Base-by-base conservation (phyloP, 2,329 filamentous ascomycete species). In the Fusarium denticulatum region DNA sequence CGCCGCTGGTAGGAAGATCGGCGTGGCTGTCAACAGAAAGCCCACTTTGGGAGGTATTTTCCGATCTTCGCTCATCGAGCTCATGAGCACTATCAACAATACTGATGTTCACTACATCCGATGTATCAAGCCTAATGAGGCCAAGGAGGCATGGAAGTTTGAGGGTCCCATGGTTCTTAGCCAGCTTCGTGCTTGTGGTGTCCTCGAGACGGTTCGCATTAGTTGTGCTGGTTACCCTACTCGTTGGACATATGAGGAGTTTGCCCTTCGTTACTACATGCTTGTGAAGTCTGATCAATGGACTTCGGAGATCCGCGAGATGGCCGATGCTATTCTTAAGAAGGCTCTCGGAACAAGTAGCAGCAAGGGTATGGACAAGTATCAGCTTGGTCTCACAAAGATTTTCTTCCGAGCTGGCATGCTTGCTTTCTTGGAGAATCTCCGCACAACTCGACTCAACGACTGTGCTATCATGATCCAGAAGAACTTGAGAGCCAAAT, bases 351-450 rank as follows among this genome's bases (percentile, higher is more conserved):
- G 94, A 64, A 91, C 93, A 70, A 91, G 90, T 76, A 94, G 88
- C 47, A 90, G 90, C 67, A 90, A 92, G 76, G 92, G 92, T 53
- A 84, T 92, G 60, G 96, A 98, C 85, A 99, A 97, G 84, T 99
- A 98, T 81, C 96, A 99, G 84, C 90, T 99, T 73, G 96, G 96
- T 85, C 87, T 98, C 75, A 98, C 96, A 59, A 99, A 99, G 86
- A 98, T 99, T 81, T 99, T 99, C 86, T 99, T 99, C 91, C 93
- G 96, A 69, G 96, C 96, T 63, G 96, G 96, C 83, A 99, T 99
- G 96, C 91, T 99, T 77, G 96, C 96, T 12, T 98, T 98, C 85
- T 86, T 99, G 57, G 96, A 99, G 84, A 98, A 98, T 76, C 88
- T 98, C 74, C 91, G 96, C 67, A 98, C 96, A 18, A 94, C 88